Percentiles rank a stretch among this genome's conserved stretches.
These are phyloP conservation scores for Boletus subcaerulescens DNA, from an alignment of 768 basidiomycete genomes.

Conservation along the genomic window DNA sequence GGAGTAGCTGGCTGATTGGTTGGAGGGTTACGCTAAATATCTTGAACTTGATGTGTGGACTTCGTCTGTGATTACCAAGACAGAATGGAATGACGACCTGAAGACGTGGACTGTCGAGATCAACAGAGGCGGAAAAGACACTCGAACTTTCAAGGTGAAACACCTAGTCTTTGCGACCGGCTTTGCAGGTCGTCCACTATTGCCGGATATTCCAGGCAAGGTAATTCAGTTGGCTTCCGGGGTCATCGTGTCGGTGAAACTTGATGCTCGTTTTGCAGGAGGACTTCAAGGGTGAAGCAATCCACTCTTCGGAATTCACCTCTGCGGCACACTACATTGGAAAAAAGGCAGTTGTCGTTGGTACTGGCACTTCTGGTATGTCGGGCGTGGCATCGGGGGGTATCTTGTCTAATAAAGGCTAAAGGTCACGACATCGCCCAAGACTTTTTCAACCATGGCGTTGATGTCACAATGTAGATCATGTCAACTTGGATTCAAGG, in stretches of 20 bases:
- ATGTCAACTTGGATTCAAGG: neutral
- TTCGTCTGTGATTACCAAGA: conserved; percentile 40
- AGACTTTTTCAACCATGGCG: conserved; percentile 31
- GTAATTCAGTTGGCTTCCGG: conserved; percentile 23
- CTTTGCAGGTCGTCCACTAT: conserved; percentile 40
- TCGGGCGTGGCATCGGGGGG: neutral
- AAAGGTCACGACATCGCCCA: conserved; percentile 38
- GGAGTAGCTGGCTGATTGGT: conserved; percentile 56
- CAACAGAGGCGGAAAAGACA: conserved; percentile 30
- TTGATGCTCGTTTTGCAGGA: conserved; percentile 28
- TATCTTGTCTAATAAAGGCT: conserved; percentile 7
- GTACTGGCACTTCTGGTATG: conserved; percentile 61
- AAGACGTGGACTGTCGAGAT: conserved; percentile 47
- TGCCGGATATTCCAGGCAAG: conserved; percentile 45
- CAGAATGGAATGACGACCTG: conserved; percentile 36
- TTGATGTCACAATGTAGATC: conserved; percentile 30
- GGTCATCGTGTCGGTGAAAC: conserved; percentile 14
- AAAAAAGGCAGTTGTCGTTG: conserved; percentile 65
- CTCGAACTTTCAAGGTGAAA: conserved; percentile 38
- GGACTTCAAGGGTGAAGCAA: conserved; percentile 48
- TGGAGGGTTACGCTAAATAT: conserved; percentile 56
- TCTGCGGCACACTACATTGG: conserved; percentile 48
- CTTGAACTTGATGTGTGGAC: conserved; percentile 68
- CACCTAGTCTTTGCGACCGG: conserved; percentile 61
- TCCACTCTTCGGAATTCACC: conserved; percentile 54